Evolutionary conservation across 176 grass and related monocot species (phyloP), one percentile per base, ranked within the genome.

Genomic region (Zizania latifolia): DNA sequence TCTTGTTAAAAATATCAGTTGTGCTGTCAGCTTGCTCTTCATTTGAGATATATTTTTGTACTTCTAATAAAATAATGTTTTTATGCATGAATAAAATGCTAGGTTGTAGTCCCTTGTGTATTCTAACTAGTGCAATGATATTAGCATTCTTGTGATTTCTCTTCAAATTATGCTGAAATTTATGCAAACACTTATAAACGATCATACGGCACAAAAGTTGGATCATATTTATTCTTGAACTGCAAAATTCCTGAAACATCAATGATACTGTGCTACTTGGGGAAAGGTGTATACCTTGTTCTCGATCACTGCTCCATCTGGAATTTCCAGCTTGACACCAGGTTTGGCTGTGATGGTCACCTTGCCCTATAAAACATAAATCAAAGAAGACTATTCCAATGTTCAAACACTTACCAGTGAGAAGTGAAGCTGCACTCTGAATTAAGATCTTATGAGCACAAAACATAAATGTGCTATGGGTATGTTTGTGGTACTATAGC

Each of bases 271-370:
- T 69, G 55, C 17, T 31, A 43, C 13, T 75, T 81, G 54, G 29
- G 30, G 26, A 71, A 71, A 45, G 1, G 44, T 0, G 8, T 81
- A n/a, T n/a, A 92, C 95, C 91, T 98, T 92, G 74, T 90, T 90
- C 68, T 92, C 86, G 16, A 98, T 68, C 41, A 90, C 57, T 43
- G 44, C 34, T 65, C 84, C 91, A 70, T 98, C 91, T 57, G 86
- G 88, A 72, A 94, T 90, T 84, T 94, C 89, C 45, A 92, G 59
- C 39, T 88, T 98, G 14, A 82, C 86, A 32, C 86, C 91, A 65
- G 84, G 10, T 70, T 98, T 92, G 84, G 86, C 86, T 71, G 78
- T 71, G 50, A 98, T 98, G 10, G 62, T 80, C 61, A 92, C 89
- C 27, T 92, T 86, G 9, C 91, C 91, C 86, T 92, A 34, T 35